Evolutionary conservation across 2,329 filamentous ascomycete species (phyloP).

Genomic region (Hymenoscyphus fructigenus): DNA sequence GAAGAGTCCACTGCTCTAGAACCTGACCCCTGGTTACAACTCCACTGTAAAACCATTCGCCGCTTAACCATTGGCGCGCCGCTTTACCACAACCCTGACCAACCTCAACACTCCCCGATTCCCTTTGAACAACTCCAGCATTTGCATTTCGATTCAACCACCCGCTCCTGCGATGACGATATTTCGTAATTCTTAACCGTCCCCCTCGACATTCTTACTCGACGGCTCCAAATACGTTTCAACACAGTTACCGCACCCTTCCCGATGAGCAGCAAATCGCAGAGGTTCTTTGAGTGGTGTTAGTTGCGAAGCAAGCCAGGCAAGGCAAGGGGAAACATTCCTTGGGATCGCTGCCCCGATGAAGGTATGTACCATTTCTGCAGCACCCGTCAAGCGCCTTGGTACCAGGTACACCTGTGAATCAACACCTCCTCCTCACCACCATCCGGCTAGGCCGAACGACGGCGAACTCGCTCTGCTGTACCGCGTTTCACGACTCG

Average conservation of each 20-base stretch:
- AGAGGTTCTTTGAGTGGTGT: constrained; percentile 31
- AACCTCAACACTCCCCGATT: constrained; percentile 8
- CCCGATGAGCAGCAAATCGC: constrained; percentile 36
- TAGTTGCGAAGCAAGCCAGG: constrained; percentile 27
- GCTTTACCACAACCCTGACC: constrained; percentile 4
- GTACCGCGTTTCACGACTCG: constrained; percentile 22
- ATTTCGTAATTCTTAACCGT: constrained; percentile 8
- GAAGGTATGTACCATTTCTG: constrained; percentile 34
- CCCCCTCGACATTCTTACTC: constrained; percentile 19
- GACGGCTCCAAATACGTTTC: constrained; percentile 6
- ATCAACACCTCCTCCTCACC: constrained; percentile 10
- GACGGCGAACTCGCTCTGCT: constrained; percentile 19
- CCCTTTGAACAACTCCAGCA: constrained; percentile 12
- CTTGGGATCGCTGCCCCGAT: constrained; percentile 29
- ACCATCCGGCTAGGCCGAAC: constrained; percentile 11
- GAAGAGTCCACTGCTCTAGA: not conserved
- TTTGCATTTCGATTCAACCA: constrained; percentile 9
- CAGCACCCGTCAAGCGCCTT: not conserved
- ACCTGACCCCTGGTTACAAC: not conserved
- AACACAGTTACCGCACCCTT: constrained; percentile 20
- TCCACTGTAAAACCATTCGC: not conserved
- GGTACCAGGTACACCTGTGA: constrained; percentile 1
- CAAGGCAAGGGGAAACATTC: constrained; percentile 31
- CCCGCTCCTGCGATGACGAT: constrained; percentile 22
- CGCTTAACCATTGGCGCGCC: too few species aligned